Conservation (phyloP, 169 alveolate genomes). For the Plasmodium adleri region DNA sequence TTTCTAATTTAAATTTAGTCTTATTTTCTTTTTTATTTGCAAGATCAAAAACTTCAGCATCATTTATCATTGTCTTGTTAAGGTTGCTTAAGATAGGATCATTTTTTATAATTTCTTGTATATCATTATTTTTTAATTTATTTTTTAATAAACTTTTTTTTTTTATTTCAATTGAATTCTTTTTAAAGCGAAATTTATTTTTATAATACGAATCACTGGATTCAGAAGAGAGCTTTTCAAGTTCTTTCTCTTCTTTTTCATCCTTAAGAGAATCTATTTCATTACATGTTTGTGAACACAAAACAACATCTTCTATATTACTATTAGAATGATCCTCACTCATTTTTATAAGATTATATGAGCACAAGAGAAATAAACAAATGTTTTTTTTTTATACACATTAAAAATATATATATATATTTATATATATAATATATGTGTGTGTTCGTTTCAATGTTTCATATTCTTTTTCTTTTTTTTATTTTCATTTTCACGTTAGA, state of each 20-base stretch:
- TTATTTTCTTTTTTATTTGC: neutral
- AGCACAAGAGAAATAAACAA: neutral
- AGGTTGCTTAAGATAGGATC: conserved; percentile 4
- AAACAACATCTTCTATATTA: too few species aligned
- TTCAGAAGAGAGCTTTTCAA: conserved; percentile 11
- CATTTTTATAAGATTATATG: neutral
- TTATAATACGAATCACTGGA: conserved; percentile 55
- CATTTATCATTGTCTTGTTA: neutral
- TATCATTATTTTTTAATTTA: conserved; percentile 28
- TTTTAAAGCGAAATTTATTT: conserved; percentile 39
- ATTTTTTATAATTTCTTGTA: conserved; percentile 12
- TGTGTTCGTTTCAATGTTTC: too few species aligned
- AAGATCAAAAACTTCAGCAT: conserved; percentile 28
- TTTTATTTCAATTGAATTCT: conserved; percentile 46
- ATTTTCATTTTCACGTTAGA: too few species aligned
- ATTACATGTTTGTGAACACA: neutral
- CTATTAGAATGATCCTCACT: neutral
- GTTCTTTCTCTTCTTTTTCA: neutral
- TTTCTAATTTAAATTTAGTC: neutral
- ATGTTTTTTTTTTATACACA: neutral
- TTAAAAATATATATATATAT: too few species aligned
- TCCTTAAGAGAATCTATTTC: neutral
- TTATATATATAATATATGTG: too few species aligned
- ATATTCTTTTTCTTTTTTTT: too few species aligned
- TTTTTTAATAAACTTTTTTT: conserved; percentile 33